A percentile compares a stretch with the other conserved stretches of the same genome.
These are phyloP conservation scores for Gloeopeniophorella convolvens DNA, from an alignment of 768 basidiomycete species.

Conservation along the genomic window DNA sequence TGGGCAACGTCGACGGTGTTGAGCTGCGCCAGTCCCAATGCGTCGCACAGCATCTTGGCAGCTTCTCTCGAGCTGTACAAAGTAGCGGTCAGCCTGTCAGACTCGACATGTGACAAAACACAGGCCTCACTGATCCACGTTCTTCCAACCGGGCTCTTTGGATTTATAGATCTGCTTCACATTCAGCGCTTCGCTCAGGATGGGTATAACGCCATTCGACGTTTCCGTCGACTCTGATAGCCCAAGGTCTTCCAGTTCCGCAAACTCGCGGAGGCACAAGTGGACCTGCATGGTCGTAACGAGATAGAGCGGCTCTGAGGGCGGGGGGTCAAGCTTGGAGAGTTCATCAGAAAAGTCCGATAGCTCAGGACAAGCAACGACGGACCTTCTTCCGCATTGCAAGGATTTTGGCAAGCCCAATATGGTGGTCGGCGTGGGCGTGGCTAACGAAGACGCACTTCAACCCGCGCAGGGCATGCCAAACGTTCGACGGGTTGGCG, in stretches of 20 bases:
- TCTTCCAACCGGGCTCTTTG: not conserved
- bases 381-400: constrained; percentile 61
- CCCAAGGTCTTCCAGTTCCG: constrained; percentile 67
- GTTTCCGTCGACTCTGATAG: constrained; percentile 38
- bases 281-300: constrained; percentile 52
- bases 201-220: constrained; percentile 39
- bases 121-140: constrained; percentile 2
- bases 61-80: constrained; percentile 14
- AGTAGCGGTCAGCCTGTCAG: not conserved
- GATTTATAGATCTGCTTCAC: not conserved
- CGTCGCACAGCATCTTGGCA: constrained; percentile 14
- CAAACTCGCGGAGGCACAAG: constrained; percentile 65
- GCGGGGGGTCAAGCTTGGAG: constrained; percentile 57
- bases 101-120: not conserved
- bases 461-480: constrained; percentile 58
- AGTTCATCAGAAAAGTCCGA: not conserved
- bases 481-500: constrained; percentile 34
- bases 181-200: constrained; percentile 30
- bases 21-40: constrained; percentile 11
- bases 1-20: constrained; percentile 18
- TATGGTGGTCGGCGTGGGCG: constrained; percentile 89
- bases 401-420: constrained; percentile 71
- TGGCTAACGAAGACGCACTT: constrained; percentile 85
- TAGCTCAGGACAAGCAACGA: constrained; percentile 6
- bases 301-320: constrained; percentile 60